phyloP scores from a whole-genome alignment of 768 basidiomycete species.

The Crucibulum laeve region DNA sequence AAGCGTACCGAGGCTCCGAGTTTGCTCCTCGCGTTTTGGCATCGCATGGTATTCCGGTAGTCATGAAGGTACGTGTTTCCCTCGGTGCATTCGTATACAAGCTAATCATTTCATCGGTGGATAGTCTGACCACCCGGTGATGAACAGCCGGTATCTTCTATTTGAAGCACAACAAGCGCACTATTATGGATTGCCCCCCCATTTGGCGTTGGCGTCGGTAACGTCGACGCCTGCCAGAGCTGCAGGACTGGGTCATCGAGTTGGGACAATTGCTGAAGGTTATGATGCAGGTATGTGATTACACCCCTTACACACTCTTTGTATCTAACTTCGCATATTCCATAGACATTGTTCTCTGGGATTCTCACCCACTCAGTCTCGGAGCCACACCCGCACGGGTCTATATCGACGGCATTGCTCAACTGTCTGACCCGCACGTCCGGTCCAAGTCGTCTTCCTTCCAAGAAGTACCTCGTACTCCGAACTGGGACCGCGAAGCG shows the following conservation, averaged over 20 bases:
- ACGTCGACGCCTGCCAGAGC: conserved; percentile 61
- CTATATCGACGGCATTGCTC: conserved; percentile 79
- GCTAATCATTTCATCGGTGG: not conserved
- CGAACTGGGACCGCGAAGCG: conserved; percentile 61
- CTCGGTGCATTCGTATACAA: not conserved
- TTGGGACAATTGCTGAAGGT: conserved; percentile 48
- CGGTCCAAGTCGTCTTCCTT: conserved; percentile 39
- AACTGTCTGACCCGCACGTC: conserved; percentile 34
- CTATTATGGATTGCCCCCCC: conserved; percentile 57
- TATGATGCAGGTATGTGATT: conserved; percentile 57
- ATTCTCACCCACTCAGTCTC: conserved; percentile 71
- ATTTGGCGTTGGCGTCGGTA: conserved; percentile 56
- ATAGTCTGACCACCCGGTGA: conserved; percentile 54
- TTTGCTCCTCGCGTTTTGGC: conserved; percentile 72
- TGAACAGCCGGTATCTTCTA: conserved; percentile 62
- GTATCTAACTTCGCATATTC: not conserved
- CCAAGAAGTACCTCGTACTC: conserved; percentile 49
- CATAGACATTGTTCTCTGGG: conserved; percentile 57
- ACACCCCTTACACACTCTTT: not conserved
- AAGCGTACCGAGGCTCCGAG: conserved; percentile 63
- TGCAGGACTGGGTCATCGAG: conserved; percentile 62
- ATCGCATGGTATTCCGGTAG: conserved; percentile 59
- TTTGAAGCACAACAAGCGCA: conserved; percentile 71
- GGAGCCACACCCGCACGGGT: conserved; percentile 82
- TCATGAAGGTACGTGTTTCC: conserved; percentile 56